Evolutionary conservation across 768 basidiomycete species (phyloP).

Genomic region (Kwoniella dendrophila): DNA sequence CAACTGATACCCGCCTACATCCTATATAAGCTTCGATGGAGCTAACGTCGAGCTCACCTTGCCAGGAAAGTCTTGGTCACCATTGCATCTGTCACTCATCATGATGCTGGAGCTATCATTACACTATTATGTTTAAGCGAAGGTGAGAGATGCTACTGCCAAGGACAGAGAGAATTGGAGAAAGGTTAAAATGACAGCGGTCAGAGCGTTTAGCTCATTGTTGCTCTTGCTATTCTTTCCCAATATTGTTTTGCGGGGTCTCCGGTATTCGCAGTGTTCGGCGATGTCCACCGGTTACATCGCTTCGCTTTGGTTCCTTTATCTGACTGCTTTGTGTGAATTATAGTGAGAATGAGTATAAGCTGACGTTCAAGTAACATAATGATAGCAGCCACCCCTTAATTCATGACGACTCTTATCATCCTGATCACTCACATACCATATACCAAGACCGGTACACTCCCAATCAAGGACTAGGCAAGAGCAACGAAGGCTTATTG

Average conservation of each 20-base stretch:
- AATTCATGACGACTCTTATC: not conserved
- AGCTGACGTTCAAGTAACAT: not conserved
- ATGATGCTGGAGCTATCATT: no score
- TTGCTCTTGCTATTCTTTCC: not conserved
- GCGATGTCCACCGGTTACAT: not conserved
- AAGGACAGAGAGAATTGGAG: no score
- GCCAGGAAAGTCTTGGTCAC: not conserved
- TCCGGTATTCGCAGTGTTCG: not conserved
- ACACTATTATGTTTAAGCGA: no score
- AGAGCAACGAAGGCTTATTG: no score
- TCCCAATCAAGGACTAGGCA: no score
- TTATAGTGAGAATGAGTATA: not conserved
- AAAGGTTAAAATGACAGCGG: not conserved
- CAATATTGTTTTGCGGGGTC: not conserved
- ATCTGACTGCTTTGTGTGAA: no score
- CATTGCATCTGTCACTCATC: not conserved
- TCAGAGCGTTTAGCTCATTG: not conserved
- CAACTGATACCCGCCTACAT: constrained; percentile 45
- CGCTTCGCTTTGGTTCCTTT: not conserved
- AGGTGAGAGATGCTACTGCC: no score
- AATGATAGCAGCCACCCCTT: not conserved
- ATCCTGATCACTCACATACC: not conserved
- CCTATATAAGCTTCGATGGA: not conserved
- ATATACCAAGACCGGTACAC: no score
- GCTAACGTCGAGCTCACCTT: not conserved